A percentile compares a stretch with the other conserved stretches of the same genome.
phyloP scores from a whole-genome alignment of 495 filamentous ascomycete genomes.

The Amphirosellinia nigrospora region DNA sequence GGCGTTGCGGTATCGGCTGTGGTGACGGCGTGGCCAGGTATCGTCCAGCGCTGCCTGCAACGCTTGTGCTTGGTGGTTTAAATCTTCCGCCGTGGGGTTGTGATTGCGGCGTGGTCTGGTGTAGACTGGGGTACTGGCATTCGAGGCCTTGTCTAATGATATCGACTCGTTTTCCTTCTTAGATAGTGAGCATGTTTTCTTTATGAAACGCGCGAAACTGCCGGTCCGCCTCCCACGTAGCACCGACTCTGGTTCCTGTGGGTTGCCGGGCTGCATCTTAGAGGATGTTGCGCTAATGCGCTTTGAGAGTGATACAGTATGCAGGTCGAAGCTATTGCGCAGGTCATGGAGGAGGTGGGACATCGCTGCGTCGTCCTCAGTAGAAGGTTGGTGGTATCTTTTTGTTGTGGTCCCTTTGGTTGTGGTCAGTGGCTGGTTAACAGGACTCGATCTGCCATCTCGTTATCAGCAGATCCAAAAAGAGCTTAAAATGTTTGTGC shows the following conservation, averaged over 20 bases:
- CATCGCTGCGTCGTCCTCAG: not conserved
- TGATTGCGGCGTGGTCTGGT: conserved; percentile 1
- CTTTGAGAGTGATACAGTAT: not conserved
- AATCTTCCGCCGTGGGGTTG: conserved; percentile 11
- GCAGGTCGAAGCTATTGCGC: not conserved
- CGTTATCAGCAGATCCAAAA: conserved; percentile 7
- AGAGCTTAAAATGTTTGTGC: not conserved
- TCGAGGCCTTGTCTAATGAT: not conserved
- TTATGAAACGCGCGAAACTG: conserved; percentile 8
- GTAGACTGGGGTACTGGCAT: not conserved
- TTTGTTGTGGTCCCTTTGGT: not conserved
- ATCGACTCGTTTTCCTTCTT: not conserved
- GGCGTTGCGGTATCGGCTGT: conserved; percentile 15
- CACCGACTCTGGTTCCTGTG: not conserved
- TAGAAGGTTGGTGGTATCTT: not conserved
- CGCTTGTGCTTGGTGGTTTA: not conserved
- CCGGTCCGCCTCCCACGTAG: not conserved
- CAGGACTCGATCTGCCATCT: no score
- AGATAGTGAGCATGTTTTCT: not conserved
- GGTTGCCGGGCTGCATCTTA: conserved; percentile 9
- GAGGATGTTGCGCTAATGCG: not conserved
- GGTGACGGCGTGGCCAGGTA: conserved; percentile 12
- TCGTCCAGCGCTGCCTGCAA: not conserved
- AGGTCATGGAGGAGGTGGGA: not conserved
- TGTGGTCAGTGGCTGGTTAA: not conserved